A percentile compares a stretch with the other conserved stretches of the same genome.
These are phyloP conservation scores for Catharanthus roseus DNA, from an alignment of 257 asterid species.

Conservation along the genomic window DNA sequence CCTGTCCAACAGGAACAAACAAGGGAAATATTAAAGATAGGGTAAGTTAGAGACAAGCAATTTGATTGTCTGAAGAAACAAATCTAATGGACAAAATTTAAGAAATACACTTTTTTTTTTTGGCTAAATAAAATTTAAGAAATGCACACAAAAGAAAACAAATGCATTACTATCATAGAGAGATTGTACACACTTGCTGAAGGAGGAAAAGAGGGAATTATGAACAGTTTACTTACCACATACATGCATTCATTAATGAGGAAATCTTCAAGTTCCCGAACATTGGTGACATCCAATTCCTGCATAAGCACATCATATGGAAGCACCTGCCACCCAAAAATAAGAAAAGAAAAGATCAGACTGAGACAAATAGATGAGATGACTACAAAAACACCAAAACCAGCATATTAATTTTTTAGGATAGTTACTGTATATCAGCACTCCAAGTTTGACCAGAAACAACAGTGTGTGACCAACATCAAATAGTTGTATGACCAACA, in stretches of 20 bases:
- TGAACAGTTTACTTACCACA: conserved; percentile 57
- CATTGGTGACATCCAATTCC: conserved; percentile 91
- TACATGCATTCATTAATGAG: conserved; percentile 98
- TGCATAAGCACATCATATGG: conserved; percentile 81
- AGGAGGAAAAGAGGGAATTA: not conserved
- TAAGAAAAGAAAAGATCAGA: conserved; percentile 7
- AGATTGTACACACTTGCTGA: not conserved
- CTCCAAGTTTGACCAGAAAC: no score
- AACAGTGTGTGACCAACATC: not conserved
- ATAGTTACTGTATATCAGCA: not conserved
- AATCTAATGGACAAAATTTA: not conserved
- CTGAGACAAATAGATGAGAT: not conserved
- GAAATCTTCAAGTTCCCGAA: conserved; percentile 94
- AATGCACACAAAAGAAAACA: not conserved
- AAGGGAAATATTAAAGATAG: not conserved
- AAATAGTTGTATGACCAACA: no score
- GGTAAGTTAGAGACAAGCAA: not conserved
- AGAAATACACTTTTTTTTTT: no score
- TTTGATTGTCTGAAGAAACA: not conserved
- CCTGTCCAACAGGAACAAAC: conserved; percentile 37
- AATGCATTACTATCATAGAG: not conserved
- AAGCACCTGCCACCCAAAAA: conserved; percentile 50
- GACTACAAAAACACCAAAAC: not conserved
- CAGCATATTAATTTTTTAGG: not conserved
- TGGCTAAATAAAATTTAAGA: no score